Evolutionary conservation across 1,139 yeast species (phyloP).

Genomic region (Yamadazyma buinensis): DNA sequence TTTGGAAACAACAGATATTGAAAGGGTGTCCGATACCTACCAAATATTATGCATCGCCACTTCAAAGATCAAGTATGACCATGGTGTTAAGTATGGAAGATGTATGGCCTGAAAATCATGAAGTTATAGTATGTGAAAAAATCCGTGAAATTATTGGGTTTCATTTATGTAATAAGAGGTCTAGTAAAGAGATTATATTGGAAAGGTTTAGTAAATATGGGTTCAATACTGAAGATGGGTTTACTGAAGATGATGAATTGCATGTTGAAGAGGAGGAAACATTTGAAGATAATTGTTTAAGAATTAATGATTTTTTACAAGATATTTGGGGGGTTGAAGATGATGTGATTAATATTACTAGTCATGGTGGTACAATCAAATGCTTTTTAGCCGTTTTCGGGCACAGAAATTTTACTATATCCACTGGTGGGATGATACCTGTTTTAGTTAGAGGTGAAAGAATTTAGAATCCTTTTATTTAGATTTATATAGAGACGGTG

Average conservation of each 20-base stretch:
- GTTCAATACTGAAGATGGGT: slow-evolving; percentile 35
- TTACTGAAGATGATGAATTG: slow-evolving; percentile 45
- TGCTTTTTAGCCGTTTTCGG: slow-evolving; percentile 52
- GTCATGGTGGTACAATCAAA: slow-evolving; percentile 64
- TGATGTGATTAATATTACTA: slow-evolving; percentile 44
- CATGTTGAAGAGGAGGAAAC: slow-evolving; percentile 27
- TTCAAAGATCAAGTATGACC: slow-evolving; percentile 62
- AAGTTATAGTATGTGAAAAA: slow-evolving; percentile 47
- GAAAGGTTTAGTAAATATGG: slow-evolving; percentile 15
- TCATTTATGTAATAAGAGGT: slow-evolving; percentile 66
- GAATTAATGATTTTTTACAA: slow-evolving; percentile 49
- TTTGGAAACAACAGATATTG: slow-evolving; percentile 42
- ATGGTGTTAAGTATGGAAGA: slow-evolving; percentile 56
- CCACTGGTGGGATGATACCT: slow-evolving; percentile 70
- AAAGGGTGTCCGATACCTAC: slow-evolving; percentile 56
- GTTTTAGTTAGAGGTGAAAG: slow-evolving; percentile 44
- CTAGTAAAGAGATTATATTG: slow-evolving; percentile 28
- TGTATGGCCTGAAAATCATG: slow-evolving; percentile 24
- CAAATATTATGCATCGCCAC: slow-evolving; percentile 58
- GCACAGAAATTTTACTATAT: slow-evolving; percentile 54
- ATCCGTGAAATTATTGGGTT: slow-evolving; percentile 66
- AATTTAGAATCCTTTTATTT: background rate
- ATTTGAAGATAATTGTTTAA: slow-evolving; percentile 42
- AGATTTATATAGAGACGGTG: too few relatives aligned
- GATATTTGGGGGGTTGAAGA: slow-evolving; percentile 19